Conservation (phyloP, 768 basidiomycete genomes). For the Boletus rufocinnamomeus region DNA sequence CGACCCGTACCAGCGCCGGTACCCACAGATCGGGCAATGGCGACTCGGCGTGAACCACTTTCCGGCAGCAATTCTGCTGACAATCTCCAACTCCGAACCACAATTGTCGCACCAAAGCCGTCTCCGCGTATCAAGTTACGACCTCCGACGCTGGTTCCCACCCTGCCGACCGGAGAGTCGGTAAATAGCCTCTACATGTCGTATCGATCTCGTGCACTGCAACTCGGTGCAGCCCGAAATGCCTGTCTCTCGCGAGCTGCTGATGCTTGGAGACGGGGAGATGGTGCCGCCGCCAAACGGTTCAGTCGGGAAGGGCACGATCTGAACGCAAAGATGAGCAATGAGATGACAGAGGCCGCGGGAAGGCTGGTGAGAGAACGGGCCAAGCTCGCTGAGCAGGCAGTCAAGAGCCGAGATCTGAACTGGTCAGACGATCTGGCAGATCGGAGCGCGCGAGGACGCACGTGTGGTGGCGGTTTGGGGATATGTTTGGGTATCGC, state of each 20-base stretch:
- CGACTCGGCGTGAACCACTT: no score
- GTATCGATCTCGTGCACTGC: conserved; percentile 84
- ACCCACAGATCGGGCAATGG: no score
- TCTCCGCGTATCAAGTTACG: conserved; percentile 86
- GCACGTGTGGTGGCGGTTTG: conserved; percentile 73
- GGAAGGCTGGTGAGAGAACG: conserved; percentile 84
- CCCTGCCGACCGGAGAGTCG: conserved; percentile 81
- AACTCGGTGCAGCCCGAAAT: conserved; percentile 91
- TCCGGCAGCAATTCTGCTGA: conserved; percentile 53
- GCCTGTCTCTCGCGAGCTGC: conserved; percentile 94
- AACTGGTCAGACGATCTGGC: conserved; percentile 82
- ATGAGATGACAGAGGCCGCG: conserved; percentile 85
- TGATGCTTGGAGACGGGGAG: conserved; percentile 93
- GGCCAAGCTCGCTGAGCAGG: conserved; percentile 70
- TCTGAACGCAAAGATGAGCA: conserved; percentile 86
- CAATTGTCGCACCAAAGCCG: conserved; percentile 75
- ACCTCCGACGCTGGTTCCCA: conserved; percentile 82
- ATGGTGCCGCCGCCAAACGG: conserved; percentile 93
- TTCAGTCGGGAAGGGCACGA: conserved; percentile 95
- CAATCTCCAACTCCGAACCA: conserved; percentile 60
- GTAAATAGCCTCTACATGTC: conserved; percentile 84
- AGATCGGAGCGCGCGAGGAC: conserved; percentile 76
- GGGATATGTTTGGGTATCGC: conserved; percentile 91
- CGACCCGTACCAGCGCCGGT: no score
- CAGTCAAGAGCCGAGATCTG: conserved; percentile 67